A percentile compares a stretch with the other conserved stretches of the same genome.
phyloP scores from a whole-genome alignment of 192 early-diverging fungal species.

The Rhizophlyctis rosea region DNA sequence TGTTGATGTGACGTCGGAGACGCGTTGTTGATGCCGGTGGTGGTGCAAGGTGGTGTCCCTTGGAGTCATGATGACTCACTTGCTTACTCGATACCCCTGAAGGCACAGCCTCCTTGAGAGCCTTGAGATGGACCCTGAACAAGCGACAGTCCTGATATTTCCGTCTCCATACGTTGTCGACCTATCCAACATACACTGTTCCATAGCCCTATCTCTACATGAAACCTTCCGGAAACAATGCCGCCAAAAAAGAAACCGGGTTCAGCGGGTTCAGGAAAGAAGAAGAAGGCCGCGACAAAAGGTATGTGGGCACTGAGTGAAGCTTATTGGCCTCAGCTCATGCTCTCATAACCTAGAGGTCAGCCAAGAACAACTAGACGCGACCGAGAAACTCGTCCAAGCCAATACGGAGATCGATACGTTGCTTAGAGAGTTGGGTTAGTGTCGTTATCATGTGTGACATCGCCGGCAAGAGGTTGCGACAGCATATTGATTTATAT shows the following conservation, averaged over 20 bases:
- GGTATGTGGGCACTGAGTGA: not conserved
- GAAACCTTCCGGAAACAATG: constrained; percentile 41
- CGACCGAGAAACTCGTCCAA: constrained; percentile 43
- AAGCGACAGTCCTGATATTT: no score
- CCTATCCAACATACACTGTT: no score
- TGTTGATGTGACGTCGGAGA: no score
- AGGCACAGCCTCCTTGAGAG: no score
- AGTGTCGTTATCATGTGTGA: not conserved
- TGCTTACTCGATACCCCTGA: no score
- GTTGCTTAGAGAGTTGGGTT: constrained; percentile 39
- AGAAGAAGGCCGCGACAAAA: not conserved
- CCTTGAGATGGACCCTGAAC: no score
- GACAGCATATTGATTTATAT: no score
- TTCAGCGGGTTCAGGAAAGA: constrained; percentile 25
- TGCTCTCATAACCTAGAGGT: not conserved
- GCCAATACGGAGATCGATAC: constrained; percentile 34
- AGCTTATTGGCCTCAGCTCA: not conserved
- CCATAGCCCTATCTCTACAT: no score
- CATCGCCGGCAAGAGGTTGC: not conserved
- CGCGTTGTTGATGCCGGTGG: no score
- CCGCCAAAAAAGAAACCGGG: constrained; percentile 70
- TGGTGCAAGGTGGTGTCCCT: no score
- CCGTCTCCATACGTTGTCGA: no score
- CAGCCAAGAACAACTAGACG: constrained; percentile 21
- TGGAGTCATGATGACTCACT: no score